A percentile compares a stretch with the other conserved stretches of the same genome.
Evolutionary conservation across 2,329 filamentous ascomycete species (phyloP).

Genomic region (Aspergillus sp.): DNA sequence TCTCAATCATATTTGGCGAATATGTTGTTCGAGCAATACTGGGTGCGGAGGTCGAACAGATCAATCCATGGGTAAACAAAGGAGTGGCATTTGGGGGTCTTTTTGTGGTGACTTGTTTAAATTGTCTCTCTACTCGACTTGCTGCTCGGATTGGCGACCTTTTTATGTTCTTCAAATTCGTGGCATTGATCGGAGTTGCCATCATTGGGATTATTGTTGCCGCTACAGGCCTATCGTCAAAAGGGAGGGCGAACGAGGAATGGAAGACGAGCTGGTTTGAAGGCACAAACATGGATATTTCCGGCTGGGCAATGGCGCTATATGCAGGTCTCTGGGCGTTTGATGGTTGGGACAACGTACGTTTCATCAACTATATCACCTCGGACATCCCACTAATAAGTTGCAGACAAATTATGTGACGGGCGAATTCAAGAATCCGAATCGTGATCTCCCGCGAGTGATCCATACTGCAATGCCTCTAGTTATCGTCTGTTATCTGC

Average conservation of each 20-base stretch:
- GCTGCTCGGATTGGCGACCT: conserved; percentile 84
- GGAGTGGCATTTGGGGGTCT: conserved; percentile 77
- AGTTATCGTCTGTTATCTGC: conserved; percentile 84
- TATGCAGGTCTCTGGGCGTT: conserved; percentile 98
- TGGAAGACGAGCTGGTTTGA: conserved; percentile 95
- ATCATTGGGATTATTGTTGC: conserved; percentile 88
- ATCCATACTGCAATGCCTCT: conserved; percentile 96
- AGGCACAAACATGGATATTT: conserved; percentile 74
- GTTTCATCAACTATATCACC: not conserved
- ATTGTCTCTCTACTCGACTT: conserved; percentile 86
- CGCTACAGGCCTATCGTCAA: conserved; percentile 75
- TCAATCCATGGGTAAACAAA: conserved; percentile 89
- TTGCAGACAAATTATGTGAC: conserved; percentile 91
- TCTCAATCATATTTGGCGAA: conserved; percentile 96
- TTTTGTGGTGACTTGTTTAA: conserved; percentile 74
- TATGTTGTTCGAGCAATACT: conserved; percentile 88
- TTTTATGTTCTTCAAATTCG: conserved; percentile 97
- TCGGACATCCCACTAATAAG: not conserved
- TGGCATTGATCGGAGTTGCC: conserved; percentile 82
- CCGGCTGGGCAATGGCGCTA: conserved; percentile 86
- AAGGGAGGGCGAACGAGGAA: conserved; percentile 72
- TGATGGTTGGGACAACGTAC: conserved; percentile 97
- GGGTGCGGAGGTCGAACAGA: conserved; percentile 77
- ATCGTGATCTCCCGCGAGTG: conserved; percentile 84
- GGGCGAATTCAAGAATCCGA: conserved; percentile 91